These are phyloP conservation scores for Pyrus hybrid DNA, from an alignment of 331 rosid species.

Conservation along the genomic window DNA sequence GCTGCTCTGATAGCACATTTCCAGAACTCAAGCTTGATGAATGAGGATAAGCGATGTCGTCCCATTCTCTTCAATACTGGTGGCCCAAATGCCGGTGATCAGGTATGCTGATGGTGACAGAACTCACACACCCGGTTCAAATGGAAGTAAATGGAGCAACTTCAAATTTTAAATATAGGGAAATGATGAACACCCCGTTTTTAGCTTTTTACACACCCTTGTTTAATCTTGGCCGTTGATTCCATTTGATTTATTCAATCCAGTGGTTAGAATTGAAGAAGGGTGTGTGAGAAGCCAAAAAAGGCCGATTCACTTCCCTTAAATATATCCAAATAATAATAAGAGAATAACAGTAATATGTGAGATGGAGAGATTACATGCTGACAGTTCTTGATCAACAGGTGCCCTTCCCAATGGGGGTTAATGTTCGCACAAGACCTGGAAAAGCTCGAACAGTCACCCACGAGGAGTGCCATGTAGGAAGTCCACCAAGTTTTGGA, in stretches of 20 bases:
- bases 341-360: not conserved
- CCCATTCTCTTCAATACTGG: slow-evolving; percentile 78
- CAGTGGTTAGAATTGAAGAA: no score
- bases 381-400: slow-evolving; percentile 26
- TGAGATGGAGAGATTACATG: not conserved
- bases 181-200: no score
- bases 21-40: slow-evolving; percentile 85
- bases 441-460: slow-evolving; percentile 39
- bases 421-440: slow-evolving; percentile 39
- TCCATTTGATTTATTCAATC: no score
- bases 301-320: no score
- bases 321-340: not conserved
- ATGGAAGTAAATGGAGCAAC: not conserved
- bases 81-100: slow-evolving; percentile 76
- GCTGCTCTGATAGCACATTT: slow-evolving; percentile 73
- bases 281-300: no score
- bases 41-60: slow-evolving; percentile 79
- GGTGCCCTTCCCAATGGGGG: slow-evolving; percentile 77
- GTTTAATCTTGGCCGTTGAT: no score
- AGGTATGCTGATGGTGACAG: slow-evolving; percentile 28
- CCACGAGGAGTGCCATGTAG: slow-evolving; percentile 37
- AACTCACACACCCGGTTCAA: not conserved
- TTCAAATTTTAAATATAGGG: not conserved
- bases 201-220: no score
- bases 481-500: slow-evolving; percentile 25